Conservation (phyloP, 768 basidiomycete species). For the Pleurotus djamor region DNA sequence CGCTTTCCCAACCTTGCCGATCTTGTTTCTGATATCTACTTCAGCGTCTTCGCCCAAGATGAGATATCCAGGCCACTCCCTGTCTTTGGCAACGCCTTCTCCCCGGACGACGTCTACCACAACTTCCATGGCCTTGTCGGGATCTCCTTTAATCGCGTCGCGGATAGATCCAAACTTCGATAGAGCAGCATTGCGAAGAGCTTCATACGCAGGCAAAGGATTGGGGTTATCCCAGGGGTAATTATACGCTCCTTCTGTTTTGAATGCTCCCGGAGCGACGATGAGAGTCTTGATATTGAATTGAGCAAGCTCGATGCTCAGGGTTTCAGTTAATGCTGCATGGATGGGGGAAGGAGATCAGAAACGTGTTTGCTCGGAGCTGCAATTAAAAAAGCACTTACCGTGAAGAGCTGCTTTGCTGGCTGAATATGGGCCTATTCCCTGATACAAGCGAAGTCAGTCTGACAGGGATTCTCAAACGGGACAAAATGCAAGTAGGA, state of each 20-base stretch:
- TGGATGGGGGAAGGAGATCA: too few species aligned
- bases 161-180: slow-evolving; percentile 11
- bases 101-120: slow-evolving; percentile 31
- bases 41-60: slow-evolving; percentile 25
- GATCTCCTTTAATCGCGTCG: slow-evolving; percentile 22
- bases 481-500: slow-evolving; percentile 1
- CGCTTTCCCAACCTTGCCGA: slow-evolving; percentile 13
- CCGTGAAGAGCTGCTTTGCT: slow-evolving; percentile 40
- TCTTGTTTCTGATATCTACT: slow-evolving; percentile 18
- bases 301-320: slow-evolving; percentile 32
- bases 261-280: slow-evolving; percentile 40
- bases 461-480: neutral
- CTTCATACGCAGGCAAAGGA: slow-evolving; percentile 32
- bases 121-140: slow-evolving; percentile 24
- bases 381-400: slow-evolving; percentile 13
- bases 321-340: slow-evolving; percentile 34
- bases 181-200: slow-evolving; percentile 14
- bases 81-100: slow-evolving; percentile 21
- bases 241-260: slow-evolving; percentile 28
- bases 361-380: neutral
- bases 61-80: slow-evolving; percentile 17
- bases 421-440: slow-evolving; percentile 30
- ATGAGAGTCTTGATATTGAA: slow-evolving; percentile 36
- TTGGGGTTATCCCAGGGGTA: slow-evolving; percentile 18
- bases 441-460: slow-evolving; percentile 5